These are phyloP conservation scores for Myxozyma udenii DNA, from an alignment of 805 yeast genomes.

Conservation along the genomic window DNA sequence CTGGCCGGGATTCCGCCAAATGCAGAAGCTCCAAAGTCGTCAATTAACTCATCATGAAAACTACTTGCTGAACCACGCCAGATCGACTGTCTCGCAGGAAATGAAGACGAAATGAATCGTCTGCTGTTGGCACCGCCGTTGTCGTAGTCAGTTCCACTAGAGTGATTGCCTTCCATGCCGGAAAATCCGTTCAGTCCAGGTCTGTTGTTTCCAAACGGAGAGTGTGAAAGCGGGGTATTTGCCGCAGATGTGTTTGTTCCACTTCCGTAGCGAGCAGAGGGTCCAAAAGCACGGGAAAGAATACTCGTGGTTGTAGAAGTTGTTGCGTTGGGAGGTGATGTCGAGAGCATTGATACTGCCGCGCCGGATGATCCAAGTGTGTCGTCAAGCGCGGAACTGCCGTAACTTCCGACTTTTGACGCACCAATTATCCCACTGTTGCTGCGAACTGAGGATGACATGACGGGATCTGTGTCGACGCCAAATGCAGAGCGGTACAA, in stretches of 20 bases:
- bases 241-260: neutral
- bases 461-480: no score
- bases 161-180: neutral
- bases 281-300: neutral
- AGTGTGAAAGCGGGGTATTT: neutral
- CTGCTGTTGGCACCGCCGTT: slow-evolving; percentile 3
- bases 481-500: slow-evolving; percentile 29
- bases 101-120: slow-evolving; percentile 26
- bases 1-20: slow-evolving; percentile 14
- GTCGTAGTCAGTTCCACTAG: neutral
- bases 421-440: neutral
- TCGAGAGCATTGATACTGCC: neutral
- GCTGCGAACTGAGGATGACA: neutral
- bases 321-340: neutral
- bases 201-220: neutral
- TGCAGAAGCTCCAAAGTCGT: neutral
- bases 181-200: neutral
- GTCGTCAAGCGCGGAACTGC: neutral
- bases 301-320: neutral
- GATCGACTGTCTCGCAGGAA: slow-evolving; percentile 24
- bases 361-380: neutral
- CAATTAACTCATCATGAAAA: slow-evolving; percentile 1
- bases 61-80: slow-evolving; percentile 19
- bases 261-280: neutral
- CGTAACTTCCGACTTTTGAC: neutral